These are phyloP conservation scores for Cnidoscolus chayamansa DNA, from an alignment of 441 rosid genomes.

Conservation along the genomic window DNA sequence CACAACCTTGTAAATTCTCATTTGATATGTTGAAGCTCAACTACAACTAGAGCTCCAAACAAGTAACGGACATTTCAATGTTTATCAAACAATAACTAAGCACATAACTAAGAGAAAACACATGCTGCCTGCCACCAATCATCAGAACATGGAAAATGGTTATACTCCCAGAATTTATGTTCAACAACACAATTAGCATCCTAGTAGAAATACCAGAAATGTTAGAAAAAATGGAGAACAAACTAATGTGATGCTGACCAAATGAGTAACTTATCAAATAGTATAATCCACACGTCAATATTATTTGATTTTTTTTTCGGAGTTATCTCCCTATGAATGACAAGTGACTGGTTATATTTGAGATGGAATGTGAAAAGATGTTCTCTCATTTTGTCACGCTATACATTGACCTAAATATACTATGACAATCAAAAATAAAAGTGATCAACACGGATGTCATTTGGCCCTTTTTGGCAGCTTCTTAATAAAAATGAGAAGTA, in stretches of 20 bases:
- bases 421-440: neutral
- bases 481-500: too few relatives aligned
- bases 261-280: conserved; percentile 4
- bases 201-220: neutral
- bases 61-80: neutral
- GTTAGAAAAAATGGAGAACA: neutral
- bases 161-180: neutral
- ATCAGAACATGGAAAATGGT: neutral
- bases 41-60: neutral
- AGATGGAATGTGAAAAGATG: neutral
- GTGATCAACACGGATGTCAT: neutral
- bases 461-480: too few relatives aligned
- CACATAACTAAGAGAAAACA: neutral
- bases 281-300: neutral
- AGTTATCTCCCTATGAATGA: neutral
- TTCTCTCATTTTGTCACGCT: neutral
- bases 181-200: neutral
- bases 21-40: conserved; percentile 1
- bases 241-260: neutral
- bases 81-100: neutral
- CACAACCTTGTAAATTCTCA: neutral
- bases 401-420: neutral
- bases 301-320: neutral
- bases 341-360: neutral
- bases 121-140: neutral